A percentile compares a stretch with the other conserved stretches of the same genome.
These are phyloP conservation scores for Kuraishia borneana DNA, from an alignment of 805 yeast species.

Conservation along the genomic window DNA sequence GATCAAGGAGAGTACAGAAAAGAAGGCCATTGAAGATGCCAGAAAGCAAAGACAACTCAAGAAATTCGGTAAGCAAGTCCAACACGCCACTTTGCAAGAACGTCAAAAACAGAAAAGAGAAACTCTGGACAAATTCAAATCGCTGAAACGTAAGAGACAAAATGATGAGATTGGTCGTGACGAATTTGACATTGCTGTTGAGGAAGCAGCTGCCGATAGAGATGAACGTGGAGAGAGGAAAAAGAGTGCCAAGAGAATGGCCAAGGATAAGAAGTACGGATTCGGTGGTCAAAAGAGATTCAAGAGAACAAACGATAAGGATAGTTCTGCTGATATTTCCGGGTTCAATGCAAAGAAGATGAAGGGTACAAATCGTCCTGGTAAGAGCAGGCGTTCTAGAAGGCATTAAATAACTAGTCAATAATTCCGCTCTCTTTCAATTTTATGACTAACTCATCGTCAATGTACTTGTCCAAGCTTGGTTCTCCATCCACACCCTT, in stretches of 20 bases:
- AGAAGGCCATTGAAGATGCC: constrained; percentile 88
- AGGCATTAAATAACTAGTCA: constrained; percentile 2
- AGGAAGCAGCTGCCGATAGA: constrained; percentile 67
- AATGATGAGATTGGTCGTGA: constrained; percentile 60
- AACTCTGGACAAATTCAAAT: constrained; percentile 79
- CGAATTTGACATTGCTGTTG: constrained; percentile 85
- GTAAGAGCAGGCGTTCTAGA: constrained; percentile 40
- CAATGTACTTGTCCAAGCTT: constrained; percentile 54
- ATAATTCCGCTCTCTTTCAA: constrained; percentile 38
- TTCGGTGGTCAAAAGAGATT: constrained; percentile 70
- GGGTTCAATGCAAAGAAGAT: constrained; percentile 43
- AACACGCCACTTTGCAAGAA: constrained; percentile 83
- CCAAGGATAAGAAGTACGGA: constrained; percentile 68
- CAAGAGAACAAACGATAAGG: constrained; percentile 61
- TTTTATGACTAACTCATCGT: constrained; percentile 40
- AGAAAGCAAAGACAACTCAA: constrained; percentile 88
- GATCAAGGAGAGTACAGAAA: constrained; percentile 62
- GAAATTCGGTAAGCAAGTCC: constrained; percentile 97
- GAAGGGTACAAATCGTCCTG: constrained; percentile 37
- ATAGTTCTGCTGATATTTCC: constrained; percentile 56
- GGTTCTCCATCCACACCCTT: constrained; percentile 79
- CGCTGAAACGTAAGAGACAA: constrained; percentile 82
- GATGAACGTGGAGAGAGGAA: constrained; percentile 29
- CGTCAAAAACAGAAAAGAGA: constrained; percentile 91
- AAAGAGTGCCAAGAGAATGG: constrained; percentile 52